A percentile compares a stretch with the other conserved stretches of the same genome.
Evolutionary conservation across 257 asterid species (phyloP).

Genomic region (Ocimum tenuiflorum): DNA sequence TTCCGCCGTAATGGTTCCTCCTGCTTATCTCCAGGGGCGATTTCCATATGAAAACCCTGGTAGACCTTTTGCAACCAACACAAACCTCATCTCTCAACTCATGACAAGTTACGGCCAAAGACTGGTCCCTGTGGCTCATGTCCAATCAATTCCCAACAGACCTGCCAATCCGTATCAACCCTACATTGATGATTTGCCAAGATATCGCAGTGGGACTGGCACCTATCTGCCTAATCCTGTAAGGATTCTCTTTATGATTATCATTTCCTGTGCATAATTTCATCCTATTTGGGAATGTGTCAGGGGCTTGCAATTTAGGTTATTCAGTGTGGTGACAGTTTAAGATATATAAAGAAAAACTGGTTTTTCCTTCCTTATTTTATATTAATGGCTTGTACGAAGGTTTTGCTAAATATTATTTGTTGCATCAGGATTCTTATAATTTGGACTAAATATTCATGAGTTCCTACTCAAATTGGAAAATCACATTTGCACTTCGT

Average conservation of each 20-base stretch:
- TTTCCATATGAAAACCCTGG: slow-evolving; percentile 79
- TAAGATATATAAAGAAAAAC: not conserved
- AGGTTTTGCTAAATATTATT: not conserved
- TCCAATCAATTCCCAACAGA: slow-evolving; percentile 57
- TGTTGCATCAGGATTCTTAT: not conserved
- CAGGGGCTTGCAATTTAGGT: not conserved
- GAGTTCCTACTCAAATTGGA: no score
- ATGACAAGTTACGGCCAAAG: slow-evolving; percentile 62
- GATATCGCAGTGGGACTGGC: slow-evolving; percentile 93
- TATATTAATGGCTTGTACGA: not conserved
- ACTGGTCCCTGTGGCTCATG: slow-evolving; percentile 59
- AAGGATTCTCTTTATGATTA: slow-evolving; percentile 33
- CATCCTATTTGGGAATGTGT: not conserved
- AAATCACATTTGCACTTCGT: no score
- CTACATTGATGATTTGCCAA: slow-evolving; percentile 66
- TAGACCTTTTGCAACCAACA: slow-evolving; percentile 59
- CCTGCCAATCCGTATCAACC: slow-evolving; percentile 61
- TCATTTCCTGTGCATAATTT: not conserved
- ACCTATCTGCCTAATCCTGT: slow-evolving; percentile 96
- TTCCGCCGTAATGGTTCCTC: slow-evolving; percentile 80
- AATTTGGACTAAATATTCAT: slow-evolving; percentile 2
- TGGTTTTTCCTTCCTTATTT: not conserved
- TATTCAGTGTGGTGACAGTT: not conserved
- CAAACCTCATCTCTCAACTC: slow-evolving; percentile 55
- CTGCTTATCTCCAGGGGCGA: slow-evolving; percentile 67